Base-by-base conservation (phyloP, 78 protist species). In the Dictyostelium firmibasis region DNA sequence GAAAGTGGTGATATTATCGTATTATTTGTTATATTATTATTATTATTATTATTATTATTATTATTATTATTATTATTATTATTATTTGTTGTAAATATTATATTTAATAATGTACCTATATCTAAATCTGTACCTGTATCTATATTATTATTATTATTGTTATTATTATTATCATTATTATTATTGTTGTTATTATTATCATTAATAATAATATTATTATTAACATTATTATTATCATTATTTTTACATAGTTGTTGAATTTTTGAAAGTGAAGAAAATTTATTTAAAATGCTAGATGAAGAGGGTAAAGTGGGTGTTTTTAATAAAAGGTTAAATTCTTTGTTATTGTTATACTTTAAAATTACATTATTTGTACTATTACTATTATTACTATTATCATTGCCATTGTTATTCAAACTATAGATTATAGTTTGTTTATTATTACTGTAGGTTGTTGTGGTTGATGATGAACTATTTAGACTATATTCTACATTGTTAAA, bases 261-360 rank as follows among this genome's bases (percentile, higher is more conserved):
- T 69, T 78, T 89, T 13, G 86, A 81, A 27, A 89, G 70, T 35
- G 94, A 60, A 41, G 87, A 35, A 69, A 43, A 89, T 81, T 75
- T 89, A 89, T 89, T 78, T 76, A 89, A 47, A 20, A 81, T 20
- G 14, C 72, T 27, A 2, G 83, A 47, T 78, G 77, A 50, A 64
- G 86, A 31, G n/a, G 50, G 25, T 64, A 75, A 67, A 44, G 20
- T 64, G 14, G 53, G 74, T 6, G 36, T 44, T 70, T 60, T 27
- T 89, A 89, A 62, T 23, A 23, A 13, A 44, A 83, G 31, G 35
- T 78, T 27, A 25, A 35, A 20, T 41, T 64, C 57, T 27, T 60
- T 81, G 81, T 74, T 89, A 50, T 89, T 76, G 25, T 57, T 50
- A 82, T 57, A 82, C 67, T 82, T 82, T 82, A 82, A 57, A 57